Conservation (phyloP, 2,329 filamentous ascomycete genomes). For the Colletotrichum coccodes region DNA sequence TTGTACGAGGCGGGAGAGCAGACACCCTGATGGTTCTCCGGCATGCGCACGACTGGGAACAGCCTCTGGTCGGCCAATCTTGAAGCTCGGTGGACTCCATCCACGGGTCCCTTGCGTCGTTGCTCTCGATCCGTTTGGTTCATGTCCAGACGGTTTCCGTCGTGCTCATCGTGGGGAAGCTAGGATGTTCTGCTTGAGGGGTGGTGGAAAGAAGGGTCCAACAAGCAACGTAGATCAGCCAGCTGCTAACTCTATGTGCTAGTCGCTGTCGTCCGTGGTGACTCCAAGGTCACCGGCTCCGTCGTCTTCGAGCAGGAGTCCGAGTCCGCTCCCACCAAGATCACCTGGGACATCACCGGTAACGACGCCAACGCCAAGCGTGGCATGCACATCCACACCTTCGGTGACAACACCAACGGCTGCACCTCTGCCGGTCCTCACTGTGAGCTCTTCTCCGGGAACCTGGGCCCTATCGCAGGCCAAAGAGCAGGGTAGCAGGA, state of each 20-base stretch:
- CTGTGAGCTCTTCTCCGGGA: conserved; percentile 69
- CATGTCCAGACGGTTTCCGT: conserved; percentile 6
- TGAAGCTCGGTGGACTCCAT: conserved; percentile 13
- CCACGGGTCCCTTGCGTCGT: conserved; percentile 13
- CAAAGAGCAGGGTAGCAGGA: neutral
- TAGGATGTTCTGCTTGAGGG: neutral
- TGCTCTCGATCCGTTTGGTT: conserved; percentile 15
- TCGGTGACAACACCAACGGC: conserved; percentile 99
- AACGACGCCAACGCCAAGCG: conserved; percentile 95
- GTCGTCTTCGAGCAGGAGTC: conserved; percentile 93
- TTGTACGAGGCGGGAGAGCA: conserved; percentile 37
- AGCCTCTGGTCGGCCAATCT: conserved; percentile 28
- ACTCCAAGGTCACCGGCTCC: conserved; percentile 93
- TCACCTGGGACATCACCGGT: conserved; percentile 93
- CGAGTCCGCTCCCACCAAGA: conserved; percentile 84
- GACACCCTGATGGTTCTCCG: conserved; percentile 43
- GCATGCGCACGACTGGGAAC: conserved; percentile 16
- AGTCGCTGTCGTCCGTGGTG: conserved; percentile 98
- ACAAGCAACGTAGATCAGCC: conserved; percentile 35
- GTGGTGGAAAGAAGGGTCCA: neutral
- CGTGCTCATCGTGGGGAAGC: conserved; percentile 22
- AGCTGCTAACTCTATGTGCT: conserved; percentile 35
- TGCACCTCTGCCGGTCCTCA: conserved; percentile 98
- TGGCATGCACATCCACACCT: conserved; percentile 98
- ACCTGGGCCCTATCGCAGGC: neutral